Evolutionary conservation across 768 basidiomycete genomes (phyloP).

Genomic region (Roridomyces roridus): DNA sequence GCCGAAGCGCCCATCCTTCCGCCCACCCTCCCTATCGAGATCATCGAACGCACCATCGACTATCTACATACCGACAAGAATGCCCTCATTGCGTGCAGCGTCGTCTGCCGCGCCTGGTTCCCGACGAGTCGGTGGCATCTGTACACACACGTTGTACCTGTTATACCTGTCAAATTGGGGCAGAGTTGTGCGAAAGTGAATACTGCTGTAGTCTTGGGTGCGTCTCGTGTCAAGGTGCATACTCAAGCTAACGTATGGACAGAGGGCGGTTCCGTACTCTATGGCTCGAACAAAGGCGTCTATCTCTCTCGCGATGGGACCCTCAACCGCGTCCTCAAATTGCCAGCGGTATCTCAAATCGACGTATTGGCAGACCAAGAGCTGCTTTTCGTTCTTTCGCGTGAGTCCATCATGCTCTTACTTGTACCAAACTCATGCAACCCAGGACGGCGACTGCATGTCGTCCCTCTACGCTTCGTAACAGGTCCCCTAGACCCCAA

Average conservation of each 20-base stretch:
- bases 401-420: not conserved
- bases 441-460: slow-evolving; percentile 12
- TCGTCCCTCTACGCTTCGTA: slow-evolving; percentile 15
- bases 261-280: slow-evolving; percentile 8
- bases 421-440: not conserved
- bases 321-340: slow-evolving; percentile 9
- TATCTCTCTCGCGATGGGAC: slow-evolving; percentile 7
- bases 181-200: slow-evolving; percentile 15
- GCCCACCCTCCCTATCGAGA: slow-evolving; percentile 23
- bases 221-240: not conserved
- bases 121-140: slow-evolving; percentile 25
- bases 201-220: slow-evolving; percentile 18
- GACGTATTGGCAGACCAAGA: slow-evolving; percentile 12
- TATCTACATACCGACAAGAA: slow-evolving; percentile 22
- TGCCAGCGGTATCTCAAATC: slow-evolving; percentile 24
- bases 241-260: not conserved
- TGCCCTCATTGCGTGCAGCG: slow-evolving; percentile 22
- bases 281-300: slow-evolving; percentile 19
- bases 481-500: slow-evolving; percentile 2
- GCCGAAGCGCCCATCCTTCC: not conserved
- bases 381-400: slow-evolving; percentile 19
- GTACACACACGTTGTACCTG: slow-evolving; percentile 12
- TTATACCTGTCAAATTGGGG: slow-evolving; percentile 10
- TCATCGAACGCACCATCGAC: slow-evolving; percentile 28
- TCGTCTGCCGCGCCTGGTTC: slow-evolving; percentile 25